These are phyloP conservation scores for Ceratobasidium sp. DNA, from an alignment of 1,284 basidiomycete species.

Conservation along the genomic window DNA sequence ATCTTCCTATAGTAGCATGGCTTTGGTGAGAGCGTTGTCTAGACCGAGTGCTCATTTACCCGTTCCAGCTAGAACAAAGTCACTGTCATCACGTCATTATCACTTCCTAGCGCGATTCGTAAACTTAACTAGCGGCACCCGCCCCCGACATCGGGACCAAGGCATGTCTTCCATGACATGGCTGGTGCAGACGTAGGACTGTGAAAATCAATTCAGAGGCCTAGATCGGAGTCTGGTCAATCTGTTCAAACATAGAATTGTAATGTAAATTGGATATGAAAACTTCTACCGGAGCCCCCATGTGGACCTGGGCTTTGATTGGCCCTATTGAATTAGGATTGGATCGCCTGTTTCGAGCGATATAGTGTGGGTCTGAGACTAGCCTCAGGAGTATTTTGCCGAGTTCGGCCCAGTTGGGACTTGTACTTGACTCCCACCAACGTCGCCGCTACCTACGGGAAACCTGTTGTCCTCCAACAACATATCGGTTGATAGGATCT, in stretches of 20 bases:
- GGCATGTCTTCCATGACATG: not conserved
- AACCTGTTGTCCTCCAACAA: conserved; percentile 9
- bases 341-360: conserved; percentile 1
- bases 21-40: not conserved
- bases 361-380: conserved; percentile 1
- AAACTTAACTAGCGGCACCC: not conserved
- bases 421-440: conserved; percentile 23
- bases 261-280: conserved; percentile 34
- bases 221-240: conserved; percentile 33
- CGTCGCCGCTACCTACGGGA: not conserved
- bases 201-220: conserved; percentile 3
- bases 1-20: not conserved
- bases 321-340: conserved; percentile 10
- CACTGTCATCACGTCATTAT: not conserved
- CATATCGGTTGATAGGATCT: conserved; percentile 5
- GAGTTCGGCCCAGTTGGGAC: conserved; percentile 11
- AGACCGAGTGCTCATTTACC: not conserved
- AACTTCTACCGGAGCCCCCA: conserved; percentile 35
- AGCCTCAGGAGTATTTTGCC: conserved; percentile 11
- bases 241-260: conserved; percentile 25
- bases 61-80: not conserved
- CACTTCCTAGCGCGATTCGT: not conserved
- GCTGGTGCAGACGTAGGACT: not conserved
- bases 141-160: not conserved
- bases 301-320: conserved; percentile 19